Percentiles rank a stretch among this genome's conserved stretches.
Evolutionary conservation across 1,284 basidiomycete species (phyloP).

Genomic region (Ganoderma leucocontextum): DNA sequence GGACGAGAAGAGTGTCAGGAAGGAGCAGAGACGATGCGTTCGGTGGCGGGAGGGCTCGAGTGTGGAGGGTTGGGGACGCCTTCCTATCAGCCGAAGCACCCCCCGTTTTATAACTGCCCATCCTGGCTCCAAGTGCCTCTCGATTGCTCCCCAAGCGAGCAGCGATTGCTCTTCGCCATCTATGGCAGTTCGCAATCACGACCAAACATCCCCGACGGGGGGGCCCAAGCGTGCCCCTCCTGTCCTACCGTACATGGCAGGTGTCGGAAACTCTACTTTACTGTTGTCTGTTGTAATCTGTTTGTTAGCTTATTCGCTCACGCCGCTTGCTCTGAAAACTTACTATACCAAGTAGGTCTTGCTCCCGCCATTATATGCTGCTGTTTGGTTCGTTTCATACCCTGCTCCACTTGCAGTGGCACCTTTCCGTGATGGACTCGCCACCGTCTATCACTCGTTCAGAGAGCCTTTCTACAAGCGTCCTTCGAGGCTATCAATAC

Average conservation of each 20-base stretch:
- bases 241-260: background rate
- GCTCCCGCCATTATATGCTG: background rate
- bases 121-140: background rate
- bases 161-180: background rate
- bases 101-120: background rate
- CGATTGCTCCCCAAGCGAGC: background rate
- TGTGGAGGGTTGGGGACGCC: background rate
- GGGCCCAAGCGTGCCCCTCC: background rate
- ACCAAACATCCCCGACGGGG: background rate
- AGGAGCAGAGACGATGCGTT: too few species aligned
- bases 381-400: too few species aligned
- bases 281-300: background rate
- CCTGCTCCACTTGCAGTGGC: too few species aligned
- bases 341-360: background rate
- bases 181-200: background rate
- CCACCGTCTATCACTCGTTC: too few species aligned
- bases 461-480: too few species aligned
- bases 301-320: background rate
- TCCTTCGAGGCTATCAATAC: too few species aligned
- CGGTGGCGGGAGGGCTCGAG: too few species aligned
- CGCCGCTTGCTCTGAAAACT: background rate
- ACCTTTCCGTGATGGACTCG: too few species aligned
- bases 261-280: background rate
- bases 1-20: background rate
- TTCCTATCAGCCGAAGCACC: background rate